Evolutionary conservation across 1,284 basidiomycete species (phyloP), one percentile per base, ranked within the genome.

Genomic region (Sanghuangporus weigelae): DNA sequence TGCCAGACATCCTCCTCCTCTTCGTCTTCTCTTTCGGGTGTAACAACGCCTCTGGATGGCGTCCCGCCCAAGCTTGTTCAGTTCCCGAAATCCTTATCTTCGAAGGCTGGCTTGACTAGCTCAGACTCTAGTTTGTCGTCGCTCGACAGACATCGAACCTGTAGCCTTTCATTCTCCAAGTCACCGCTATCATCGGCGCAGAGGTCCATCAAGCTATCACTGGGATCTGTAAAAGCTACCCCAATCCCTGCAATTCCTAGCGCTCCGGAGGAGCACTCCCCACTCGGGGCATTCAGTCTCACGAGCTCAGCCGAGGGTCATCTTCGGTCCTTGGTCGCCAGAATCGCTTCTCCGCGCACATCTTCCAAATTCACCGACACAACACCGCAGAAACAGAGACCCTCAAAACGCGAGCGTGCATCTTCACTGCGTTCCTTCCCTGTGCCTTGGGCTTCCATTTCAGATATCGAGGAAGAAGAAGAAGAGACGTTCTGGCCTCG

Each of bases 261-360:
- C 26, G 53, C 59, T 7, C 38, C 51, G 19, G 59, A 60, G 6
- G 59, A 62, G 8, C 39, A 58, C n/a, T 49, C 54, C 14, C 59
- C 63, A 2, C 39, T 65, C 40, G 63, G 60, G 14, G 53, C 63
- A 31, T 65, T 65, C 46, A 58, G 60, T 36, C 63, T 48, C 50
- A 65, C 63, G n/a, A 62, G 46, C 38, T 62, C 63, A 36, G 63
- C 63, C 21, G 63, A 65, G 40, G 36, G 56, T 21, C 63, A 62
- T n/a, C 59, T 65, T 39, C 63, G 63, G 19, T 58, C 56, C 19
- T 12, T 65, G 19, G 54, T 64, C 51, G 26, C 36, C 38, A 50
- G 46, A 36, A 39, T 39, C 36, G 23, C 23, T 31, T 26, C 50
- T 51, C 44, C 51, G 48, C 42, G 36, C 14, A 23, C 26, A 3